These are phyloP conservation scores for Fusarium nodosum DNA, from an alignment of 2,329 filamentous ascomycete genomes.

Conservation along the genomic window DNA sequence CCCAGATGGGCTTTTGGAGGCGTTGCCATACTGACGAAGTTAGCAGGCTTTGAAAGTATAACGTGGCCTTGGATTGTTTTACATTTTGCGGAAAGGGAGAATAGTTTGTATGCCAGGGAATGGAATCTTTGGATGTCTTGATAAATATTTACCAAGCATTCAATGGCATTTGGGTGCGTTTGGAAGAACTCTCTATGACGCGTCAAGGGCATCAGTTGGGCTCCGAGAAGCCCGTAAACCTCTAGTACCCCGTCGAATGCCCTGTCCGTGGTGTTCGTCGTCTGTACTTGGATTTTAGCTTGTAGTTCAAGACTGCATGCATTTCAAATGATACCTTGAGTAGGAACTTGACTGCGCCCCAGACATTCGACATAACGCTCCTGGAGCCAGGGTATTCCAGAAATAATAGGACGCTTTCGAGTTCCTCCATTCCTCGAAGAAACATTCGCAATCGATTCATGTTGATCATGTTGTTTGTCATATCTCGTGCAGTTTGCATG, in stretches of 20 bases:
- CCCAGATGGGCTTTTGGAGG: slow-evolving; percentile 19
- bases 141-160: slow-evolving; percentile 10
- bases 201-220: neutral
- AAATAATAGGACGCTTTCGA: neutral
- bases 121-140: neutral
- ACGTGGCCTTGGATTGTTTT: fast-evolving
- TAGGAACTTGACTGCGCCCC: slow-evolving; percentile 5
- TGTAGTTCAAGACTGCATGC: neutral
- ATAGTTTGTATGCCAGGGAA: neutral
- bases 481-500: neutral
- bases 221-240: slow-evolving; percentile 3
- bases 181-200: neutral
- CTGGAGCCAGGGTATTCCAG: neutral
- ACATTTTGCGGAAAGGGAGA: neutral
- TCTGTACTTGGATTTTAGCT: neutral
- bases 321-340: neutral
- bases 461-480: slow-evolving; percentile 11
- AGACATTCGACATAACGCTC: neutral
- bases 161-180: neutral
- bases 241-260: slow-evolving; percentile 15
- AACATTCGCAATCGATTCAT: slow-evolving; percentile 23
- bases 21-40: slow-evolving; percentile 12
- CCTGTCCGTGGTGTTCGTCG: neutral
- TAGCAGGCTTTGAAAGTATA: fast-evolving
- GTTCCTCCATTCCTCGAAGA: neutral